Evolutionary conservation across 805 yeast species (phyloP), one percentile per base, ranked within the genome.

Genomic region (Starmerella stigmatis): DNA sequence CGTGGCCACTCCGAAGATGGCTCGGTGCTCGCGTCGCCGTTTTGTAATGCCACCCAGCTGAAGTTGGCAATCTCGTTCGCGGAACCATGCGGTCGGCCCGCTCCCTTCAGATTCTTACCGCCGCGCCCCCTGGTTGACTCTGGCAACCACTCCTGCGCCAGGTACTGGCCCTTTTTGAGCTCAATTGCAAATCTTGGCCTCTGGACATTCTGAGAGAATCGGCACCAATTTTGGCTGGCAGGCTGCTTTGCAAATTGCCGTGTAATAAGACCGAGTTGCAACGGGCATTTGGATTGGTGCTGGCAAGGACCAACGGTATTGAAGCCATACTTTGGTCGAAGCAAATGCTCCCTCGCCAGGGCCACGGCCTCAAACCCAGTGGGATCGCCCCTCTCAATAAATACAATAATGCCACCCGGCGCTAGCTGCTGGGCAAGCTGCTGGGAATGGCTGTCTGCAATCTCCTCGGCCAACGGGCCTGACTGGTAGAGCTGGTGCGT

Each of bases 351-450:
- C 57, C 98, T 71, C 4, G 96, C 96, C 44, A 96, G 70, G 0
- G 95, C 94, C 46, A 86, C 73, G 3, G 77, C 70, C 63, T 92
- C 98, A 59, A 85, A 85, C 0, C 97, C 97, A 26, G 78, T 58
- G 0, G 96, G 85, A 45, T 81, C 83, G 3, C 98, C 98, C 51
- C 96, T 70, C 64, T 92, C 97, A 3, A 88, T 65, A 2, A 92
- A 60, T 1, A 86, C 79, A 11, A 89, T 63, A 47, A 79, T 78
- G 0, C 97, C 98, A 10, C 76, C 75, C 0, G 96, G 95, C 13
- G 75, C 73, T 37, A 88, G 64, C 15, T 82, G 64, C 15, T 70
- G 67, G 20, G 86, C 65, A 27, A 81, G 67, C 48, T 70, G 68
- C 50, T 79, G 76, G 9, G 85, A 56, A 43, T 72, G 78, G 19